A percentile compares a stretch with the other conserved stretches of the same genome.
Conservation (phyloP, 371 early-diverging fungal genomes). For the Mortierella sp. region DNA sequence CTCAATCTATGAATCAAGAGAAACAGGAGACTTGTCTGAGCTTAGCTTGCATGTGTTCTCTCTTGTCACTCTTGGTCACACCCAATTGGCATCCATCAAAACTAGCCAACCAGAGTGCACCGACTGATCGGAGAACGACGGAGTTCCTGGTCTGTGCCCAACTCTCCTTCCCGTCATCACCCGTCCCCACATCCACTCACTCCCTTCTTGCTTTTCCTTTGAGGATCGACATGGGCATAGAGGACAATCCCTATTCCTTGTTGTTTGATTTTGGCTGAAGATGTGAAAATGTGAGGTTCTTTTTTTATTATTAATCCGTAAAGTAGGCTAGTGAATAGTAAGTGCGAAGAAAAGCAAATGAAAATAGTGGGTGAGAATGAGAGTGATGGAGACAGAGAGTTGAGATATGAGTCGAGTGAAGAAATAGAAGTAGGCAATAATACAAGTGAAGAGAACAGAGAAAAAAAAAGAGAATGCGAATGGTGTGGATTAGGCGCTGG, state of each 20-base stretch:
- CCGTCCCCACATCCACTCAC: background rate
- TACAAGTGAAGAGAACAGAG: background rate
- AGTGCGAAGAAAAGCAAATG: background rate
- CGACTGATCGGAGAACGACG: slow-evolving; percentile 7
- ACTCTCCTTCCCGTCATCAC: background rate
- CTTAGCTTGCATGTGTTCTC: background rate
- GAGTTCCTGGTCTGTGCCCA: slow-evolving; percentile 6
- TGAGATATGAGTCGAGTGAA: background rate
- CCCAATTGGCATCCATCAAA: too few relatives aligned
- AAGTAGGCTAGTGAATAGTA: background rate
- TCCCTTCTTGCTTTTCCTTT: background rate
- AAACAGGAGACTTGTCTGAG: too few relatives aligned
- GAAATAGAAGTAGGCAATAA: background rate
- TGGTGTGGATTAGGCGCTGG: background rate
- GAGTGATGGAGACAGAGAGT: too few relatives aligned
- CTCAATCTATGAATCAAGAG: too few relatives aligned
- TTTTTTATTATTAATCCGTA: slow-evolving; percentile 5
- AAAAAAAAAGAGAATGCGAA: background rate
- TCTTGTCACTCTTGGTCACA: background rate
- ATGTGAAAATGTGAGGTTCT: background rate
- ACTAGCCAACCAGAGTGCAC: background rate
- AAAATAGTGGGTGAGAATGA: background rate
- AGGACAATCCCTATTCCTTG: background rate
- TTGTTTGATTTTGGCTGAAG: background rate
- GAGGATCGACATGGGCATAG: background rate